These are phyloP conservation scores for Alloteropsis semialata DNA, from an alignment of 176 grass and related monocot genomes.

Conservation along the genomic window DNA sequence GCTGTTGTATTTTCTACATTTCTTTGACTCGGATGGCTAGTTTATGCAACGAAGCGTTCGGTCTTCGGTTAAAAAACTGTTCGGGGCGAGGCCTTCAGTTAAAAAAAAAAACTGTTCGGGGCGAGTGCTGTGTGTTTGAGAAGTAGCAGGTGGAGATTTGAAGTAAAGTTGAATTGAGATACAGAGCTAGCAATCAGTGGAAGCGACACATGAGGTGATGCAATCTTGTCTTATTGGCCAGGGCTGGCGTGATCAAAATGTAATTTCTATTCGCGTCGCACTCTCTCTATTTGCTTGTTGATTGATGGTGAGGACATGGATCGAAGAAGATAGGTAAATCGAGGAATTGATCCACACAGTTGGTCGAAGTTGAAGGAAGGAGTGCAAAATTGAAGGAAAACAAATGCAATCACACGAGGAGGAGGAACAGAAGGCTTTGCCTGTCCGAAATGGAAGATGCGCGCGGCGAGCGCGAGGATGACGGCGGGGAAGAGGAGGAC, in stretches of 20 bases:
- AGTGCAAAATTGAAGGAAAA: not conserved
- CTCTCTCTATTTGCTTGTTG: not conserved
- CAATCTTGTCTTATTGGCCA: not conserved
- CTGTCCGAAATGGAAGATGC: conserved; percentile 42
- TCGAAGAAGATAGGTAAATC: not conserved
- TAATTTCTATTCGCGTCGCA: not conserved
- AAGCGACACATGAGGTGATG: not conserved
- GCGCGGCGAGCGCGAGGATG: conserved; percentile 49
- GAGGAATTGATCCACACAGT: not conserved
- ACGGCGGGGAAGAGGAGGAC: conserved; percentile 73
- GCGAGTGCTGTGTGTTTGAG: not conserved
- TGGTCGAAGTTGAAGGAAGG: not conserved
- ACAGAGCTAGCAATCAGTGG: not conserved
- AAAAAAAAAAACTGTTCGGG: not conserved
- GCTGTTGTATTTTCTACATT: not conserved
- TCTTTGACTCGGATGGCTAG: not conserved
- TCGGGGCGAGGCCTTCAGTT: not conserved
- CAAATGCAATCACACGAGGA: too few species aligned
- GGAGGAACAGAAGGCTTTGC: not conserved
- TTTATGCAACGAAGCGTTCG: not conserved
- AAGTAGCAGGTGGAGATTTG: not conserved
- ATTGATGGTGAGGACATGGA: not conserved
- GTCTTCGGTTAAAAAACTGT: not conserved
- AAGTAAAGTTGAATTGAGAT: not conserved
- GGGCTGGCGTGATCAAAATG: not conserved